These are phyloP conservation scores for Cercophora newfieldiana DNA, from an alignment of 495 filamentous ascomycete species.

Conservation along the genomic window DNA sequence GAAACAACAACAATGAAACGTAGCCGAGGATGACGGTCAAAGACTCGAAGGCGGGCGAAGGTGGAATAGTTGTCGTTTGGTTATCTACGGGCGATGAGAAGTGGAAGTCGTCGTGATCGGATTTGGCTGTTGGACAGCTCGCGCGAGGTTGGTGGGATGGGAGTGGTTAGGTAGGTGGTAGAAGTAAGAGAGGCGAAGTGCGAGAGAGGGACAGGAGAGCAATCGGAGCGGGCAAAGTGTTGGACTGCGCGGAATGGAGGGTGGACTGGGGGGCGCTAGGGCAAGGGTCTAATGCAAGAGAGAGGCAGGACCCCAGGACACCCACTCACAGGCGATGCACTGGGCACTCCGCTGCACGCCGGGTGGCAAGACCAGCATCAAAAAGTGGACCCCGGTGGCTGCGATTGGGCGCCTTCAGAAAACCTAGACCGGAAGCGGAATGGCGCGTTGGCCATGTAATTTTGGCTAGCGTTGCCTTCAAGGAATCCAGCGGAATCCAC, in stretches of 20 bases:
- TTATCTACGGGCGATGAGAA: conserved; percentile 13
- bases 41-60: neutral
- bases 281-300: conserved; percentile 39
- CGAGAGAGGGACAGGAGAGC: conserved; percentile 39
- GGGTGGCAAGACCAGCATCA: conserved; percentile 36
- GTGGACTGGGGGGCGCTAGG: conserved; percentile 29
- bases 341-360: conserved; percentile 32
- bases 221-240: conserved; percentile 44
- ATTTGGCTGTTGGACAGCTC: conserved; percentile 17
- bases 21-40: conserved; percentile 14
- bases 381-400: conserved; percentile 20
- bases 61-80: conserved; percentile 5
- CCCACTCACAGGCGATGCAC: conserved; percentile 36
- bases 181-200: conserved; percentile 36
- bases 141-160: conserved; percentile 27
- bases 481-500: conserved; percentile 17
- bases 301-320: conserved; percentile 40
- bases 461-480: conserved; percentile 36
- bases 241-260: conserved; percentile 28
- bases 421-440: conserved; percentile 19
- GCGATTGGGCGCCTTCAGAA: conserved; percentile 28
- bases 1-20: conserved; percentile 39
- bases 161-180: conserved; percentile 29
- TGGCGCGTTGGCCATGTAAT: conserved; percentile 36
- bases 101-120: conserved; percentile 17